Base-by-base conservation (phyloP, 352 stramenopile species). In the Peronospora farinosa region DNA sequence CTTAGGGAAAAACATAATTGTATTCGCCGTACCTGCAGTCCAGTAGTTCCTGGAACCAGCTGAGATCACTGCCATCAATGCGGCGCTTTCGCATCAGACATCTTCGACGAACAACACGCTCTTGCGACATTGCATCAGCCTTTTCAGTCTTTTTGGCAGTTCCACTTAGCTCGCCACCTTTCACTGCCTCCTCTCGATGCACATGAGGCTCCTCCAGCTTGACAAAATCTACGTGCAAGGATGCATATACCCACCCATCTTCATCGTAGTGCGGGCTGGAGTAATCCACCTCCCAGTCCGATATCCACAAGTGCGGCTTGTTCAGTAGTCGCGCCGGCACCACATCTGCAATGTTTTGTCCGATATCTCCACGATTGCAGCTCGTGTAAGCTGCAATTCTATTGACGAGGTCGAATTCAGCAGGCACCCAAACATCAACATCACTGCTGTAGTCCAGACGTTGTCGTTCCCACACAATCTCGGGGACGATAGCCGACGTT, bases 161-260 rank as follows among this genome's bases (percentile, higher is more conserved):
- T 46, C 38, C 33, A 36, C 7, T 25, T n/a, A 41, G 36, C 17
- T 43, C 17, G 16, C 46, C 41, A 0, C 21, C 27, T 47, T 45
- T 40, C 15, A 23, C n/a, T 30, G 19, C 30, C 15, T 57, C 50
- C 30, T 60, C 36, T 50, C 17, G 52, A 5, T 10, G 28, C 9
- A 42, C 37, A 5, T 41, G 5, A 16, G 32, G 40, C 9, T 58
- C 40, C 5, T 66, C 53, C 23, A 57, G 42, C 30, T 46, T 53
- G n/a, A 57, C 58, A 40, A 86, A 76, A 11, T 62, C 60, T 6
- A 38, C 19, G 32, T 78, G 74, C 19, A 54, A 64, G 10, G 56
- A 41, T 1, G 69, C 74, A 37, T 92, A 92, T 12, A 87, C 63
- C 81, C 81, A 92, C 33, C 81, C 81, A 46, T 88, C 78, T 2